Conservation (phyloP, 768 basidiomycete species). For the Xerocomellus dryophilus region DNA sequence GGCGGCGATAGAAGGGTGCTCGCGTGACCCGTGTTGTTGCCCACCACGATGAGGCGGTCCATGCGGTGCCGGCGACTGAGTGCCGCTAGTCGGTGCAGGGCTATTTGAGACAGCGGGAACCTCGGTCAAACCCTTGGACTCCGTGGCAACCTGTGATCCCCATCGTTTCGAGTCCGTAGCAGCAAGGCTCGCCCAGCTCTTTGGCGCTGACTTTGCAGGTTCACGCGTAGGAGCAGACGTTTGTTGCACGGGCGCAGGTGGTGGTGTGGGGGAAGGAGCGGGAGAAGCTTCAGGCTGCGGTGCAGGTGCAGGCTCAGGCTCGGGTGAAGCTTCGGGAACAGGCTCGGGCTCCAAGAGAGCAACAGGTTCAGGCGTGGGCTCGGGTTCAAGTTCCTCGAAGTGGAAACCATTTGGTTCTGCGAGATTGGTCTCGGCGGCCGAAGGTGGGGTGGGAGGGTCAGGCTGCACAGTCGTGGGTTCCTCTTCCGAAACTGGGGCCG, state of each 20-base stretch:
- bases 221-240: conserved; percentile 29
- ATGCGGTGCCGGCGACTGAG: conserved; percentile 33
- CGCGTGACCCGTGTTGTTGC: conserved; percentile 38
- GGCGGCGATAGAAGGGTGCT: conserved; percentile 47
- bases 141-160: conserved; percentile 77
- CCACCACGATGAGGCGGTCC: conserved; percentile 32
- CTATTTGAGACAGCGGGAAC: conserved; percentile 41
- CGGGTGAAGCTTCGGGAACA: conserved; percentile 23
- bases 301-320: conserved; percentile 29
- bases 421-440: conserved; percentile 39
- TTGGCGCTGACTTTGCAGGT: conserved; percentile 51
- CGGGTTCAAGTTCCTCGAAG: conserved; percentile 32
- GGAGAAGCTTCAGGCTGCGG: conserved; percentile 11
- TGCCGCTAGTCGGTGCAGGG: conserved; percentile 42
- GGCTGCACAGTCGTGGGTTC: conserved; percentile 39
- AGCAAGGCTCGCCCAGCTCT: conserved; percentile 91
- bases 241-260: conserved; percentile 27
- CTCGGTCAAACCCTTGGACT: conserved; percentile 74
- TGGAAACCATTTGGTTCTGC: conserved; percentile 43
- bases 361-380: conserved; percentile 27
- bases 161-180: conserved; percentile 80
- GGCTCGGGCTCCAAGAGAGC: conserved; percentile 26
- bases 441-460: conserved; percentile 33
- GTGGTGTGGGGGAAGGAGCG: conserved; percentile 29
- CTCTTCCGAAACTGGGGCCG: conserved; percentile 34